Percentiles rank a stretch among this genome's conserved stretches.
phyloP scores from a whole-genome alignment of 495 filamentous ascomycete genomes.

The Podospora bellae-mahoneyi region DNA sequence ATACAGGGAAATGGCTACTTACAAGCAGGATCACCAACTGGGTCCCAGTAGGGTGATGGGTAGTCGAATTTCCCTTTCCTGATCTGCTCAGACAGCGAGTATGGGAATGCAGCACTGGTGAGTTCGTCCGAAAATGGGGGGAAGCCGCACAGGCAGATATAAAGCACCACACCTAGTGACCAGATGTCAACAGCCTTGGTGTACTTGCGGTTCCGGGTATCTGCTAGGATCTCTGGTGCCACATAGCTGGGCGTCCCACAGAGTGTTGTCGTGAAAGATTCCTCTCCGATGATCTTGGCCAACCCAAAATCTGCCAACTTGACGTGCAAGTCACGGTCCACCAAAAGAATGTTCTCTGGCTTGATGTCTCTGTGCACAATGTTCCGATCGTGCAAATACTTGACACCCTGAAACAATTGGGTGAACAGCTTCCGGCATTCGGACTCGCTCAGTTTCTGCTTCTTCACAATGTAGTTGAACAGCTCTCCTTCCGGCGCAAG shows the following conservation, averaged over 20 bases:
- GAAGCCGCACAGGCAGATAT: slow-evolving; percentile 97
- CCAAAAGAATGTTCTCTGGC: slow-evolving; percentile 92
- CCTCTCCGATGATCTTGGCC: slow-evolving; percentile 97
- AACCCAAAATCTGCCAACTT: slow-evolving; percentile 97
- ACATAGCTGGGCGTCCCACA: slow-evolving; percentile 97
- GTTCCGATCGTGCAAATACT: slow-evolving; percentile 94
- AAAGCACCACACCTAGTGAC: slow-evolving; percentile 97
- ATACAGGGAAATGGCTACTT: slow-evolving; percentile 22
- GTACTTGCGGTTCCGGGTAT: slow-evolving; percentile 74
- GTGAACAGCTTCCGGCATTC: slow-evolving; percentile 83
- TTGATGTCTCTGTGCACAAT: slow-evolving; percentile 99
- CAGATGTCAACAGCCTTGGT: slow-evolving; percentile 95
- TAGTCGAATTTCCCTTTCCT: slow-evolving; percentile 86
- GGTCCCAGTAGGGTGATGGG: slow-evolving; percentile 96
- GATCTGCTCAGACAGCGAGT: slow-evolving; percentile 86
- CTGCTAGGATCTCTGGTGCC: slow-evolving; percentile 89
- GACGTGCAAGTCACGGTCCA: slow-evolving; percentile 76
- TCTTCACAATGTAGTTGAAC: slow-evolving; percentile 89
- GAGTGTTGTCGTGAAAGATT: slow-evolving; percentile 95
- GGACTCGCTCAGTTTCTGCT: slow-evolving; percentile 78
- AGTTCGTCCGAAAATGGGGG: slow-evolving; percentile 97
- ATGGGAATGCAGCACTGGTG: slow-evolving; percentile 73
- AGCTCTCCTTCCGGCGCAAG: slow-evolving; percentile 89
- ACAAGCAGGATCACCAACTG: slow-evolving; percentile 77
- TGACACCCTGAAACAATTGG: slow-evolving; percentile 89